A percentile compares a stretch with the other conserved stretches of the same genome.
phyloP scores from a whole-genome alignment of 2,329 filamentous ascomycete species.

The Septoria linicola region DNA sequence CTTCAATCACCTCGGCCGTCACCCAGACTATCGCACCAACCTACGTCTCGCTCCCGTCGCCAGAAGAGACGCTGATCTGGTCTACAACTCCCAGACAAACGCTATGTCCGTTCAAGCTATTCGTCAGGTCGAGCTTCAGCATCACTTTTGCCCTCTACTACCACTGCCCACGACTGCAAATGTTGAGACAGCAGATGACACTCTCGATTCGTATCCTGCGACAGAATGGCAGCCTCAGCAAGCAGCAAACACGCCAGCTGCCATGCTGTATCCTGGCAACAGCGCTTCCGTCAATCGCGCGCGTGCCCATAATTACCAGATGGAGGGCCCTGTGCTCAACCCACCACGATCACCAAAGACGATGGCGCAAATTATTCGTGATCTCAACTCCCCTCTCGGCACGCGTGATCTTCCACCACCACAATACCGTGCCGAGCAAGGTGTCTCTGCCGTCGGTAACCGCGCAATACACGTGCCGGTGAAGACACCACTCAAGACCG shows the following conservation, averaged over 20 bases:
- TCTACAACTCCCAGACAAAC: slow-evolving; percentile 23
- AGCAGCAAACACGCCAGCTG: slow-evolving; percentile 11
- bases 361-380: slow-evolving; percentile 1
- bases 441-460: slow-evolving; percentile 7
- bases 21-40: slow-evolving; percentile 21
- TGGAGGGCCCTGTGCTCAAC: neutral
- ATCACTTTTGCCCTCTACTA: slow-evolving; percentile 26
- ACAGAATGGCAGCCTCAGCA: slow-evolving; percentile 17
- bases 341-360: neutral
- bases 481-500: slow-evolving; percentile 6
- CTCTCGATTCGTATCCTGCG: slow-evolving; percentile 26
- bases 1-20: slow-evolving; percentile 25
- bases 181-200: slow-evolving; percentile 32
- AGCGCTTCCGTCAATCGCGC: neutral
- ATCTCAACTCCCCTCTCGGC: slow-evolving; percentile 6
- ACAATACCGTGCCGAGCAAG: slow-evolving; percentile 4
- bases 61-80: slow-evolving; percentile 21
- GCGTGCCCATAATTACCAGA: neutral
- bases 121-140: slow-evolving; percentile 27
- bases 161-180: slow-evolving; percentile 33
- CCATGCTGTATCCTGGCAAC: no score
- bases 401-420: slow-evolving; percentile 2
- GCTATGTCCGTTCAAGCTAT: slow-evolving; percentile 31
- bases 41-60: slow-evolving; percentile 19
- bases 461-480: slow-evolving; percentile 12